A percentile compares a stretch with the other conserved stretches of the same genome.
Conservation (phyloP, 345 rosid species). For the Isatis tinctoria region DNA sequence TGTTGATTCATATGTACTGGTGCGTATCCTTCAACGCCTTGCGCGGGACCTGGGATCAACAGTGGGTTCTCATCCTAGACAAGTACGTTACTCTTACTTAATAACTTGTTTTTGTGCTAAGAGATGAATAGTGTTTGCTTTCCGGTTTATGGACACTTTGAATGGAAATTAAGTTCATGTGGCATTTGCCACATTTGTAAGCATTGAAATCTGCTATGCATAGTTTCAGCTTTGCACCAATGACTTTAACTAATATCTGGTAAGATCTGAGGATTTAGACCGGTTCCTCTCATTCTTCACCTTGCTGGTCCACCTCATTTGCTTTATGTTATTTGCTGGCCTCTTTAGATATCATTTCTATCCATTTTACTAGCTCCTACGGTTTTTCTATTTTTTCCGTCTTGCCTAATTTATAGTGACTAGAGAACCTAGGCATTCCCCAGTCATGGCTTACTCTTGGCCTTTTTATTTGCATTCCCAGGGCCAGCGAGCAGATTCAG, state of each 20-base stretch:
- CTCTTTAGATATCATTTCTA: background rate
- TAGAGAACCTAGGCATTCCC: conserved; percentile 1
- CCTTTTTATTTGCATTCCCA: conserved; percentile 30
- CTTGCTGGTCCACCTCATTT: background rate
- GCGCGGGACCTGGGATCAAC: conserved; percentile 93
- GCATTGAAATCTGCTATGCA: conserved; percentile 1
- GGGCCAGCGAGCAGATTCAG: conserved; percentile 89
- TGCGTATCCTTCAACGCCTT: conserved; percentile 82
- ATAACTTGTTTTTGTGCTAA: conserved; percentile 3
- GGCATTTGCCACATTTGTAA: conserved; percentile 5
- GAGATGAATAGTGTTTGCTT: background rate
- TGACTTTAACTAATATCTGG: background rate
- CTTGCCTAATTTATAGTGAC: background rate
- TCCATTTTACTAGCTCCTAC: background rate
- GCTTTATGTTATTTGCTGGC: conserved; percentile 4
- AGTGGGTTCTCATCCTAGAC: conserved; percentile 76
- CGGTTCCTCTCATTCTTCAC: background rate
- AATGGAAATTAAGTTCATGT: background rate
- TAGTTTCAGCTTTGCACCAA: conserved; percentile 1
- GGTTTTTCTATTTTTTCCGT: background rate
- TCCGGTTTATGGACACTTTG: background rate
- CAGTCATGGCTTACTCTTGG: conserved; percentile 13
- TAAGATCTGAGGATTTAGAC: conserved; percentile 4
- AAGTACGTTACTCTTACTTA: conserved; percentile 47
- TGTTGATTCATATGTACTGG: conserved; percentile 69